These are phyloP conservation scores for Umbilicus rupestris DNA, from an alignment of 164 flowering plant genomes.

Conservation along the genomic window DNA sequence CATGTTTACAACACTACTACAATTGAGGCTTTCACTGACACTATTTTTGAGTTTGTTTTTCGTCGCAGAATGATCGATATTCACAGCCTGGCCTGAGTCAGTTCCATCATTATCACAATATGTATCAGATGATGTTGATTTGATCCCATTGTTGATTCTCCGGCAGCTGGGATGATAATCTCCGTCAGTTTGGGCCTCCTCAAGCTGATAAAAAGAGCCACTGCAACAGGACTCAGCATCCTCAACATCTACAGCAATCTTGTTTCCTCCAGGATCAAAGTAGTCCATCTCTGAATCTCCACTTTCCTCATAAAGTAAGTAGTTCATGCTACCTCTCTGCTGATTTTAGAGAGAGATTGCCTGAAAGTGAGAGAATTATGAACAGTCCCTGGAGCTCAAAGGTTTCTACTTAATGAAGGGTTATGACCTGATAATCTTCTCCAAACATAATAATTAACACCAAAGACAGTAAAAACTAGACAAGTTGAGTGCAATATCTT, in stretches of 20 bases:
- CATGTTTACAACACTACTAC: neutral
- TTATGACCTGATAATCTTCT: too few species aligned
- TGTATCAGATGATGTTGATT: neutral
- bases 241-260: neutral
- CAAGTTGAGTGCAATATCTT: too few species aligned
- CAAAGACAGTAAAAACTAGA: too few species aligned
- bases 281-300: constrained; percentile 2
- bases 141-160: neutral
- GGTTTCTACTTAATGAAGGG: too few species aligned
- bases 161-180: too few species aligned
- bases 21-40: neutral
- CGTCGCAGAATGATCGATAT: neutral
- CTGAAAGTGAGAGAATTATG: neutral
- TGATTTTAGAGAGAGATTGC: neutral
- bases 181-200: neutral
- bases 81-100: neutral
- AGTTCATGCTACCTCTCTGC: neutral
- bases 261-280: neutral
- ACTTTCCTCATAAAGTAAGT: neutral
- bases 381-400: neutral
- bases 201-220: neutral
- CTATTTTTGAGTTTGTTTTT: neutral
- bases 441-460: too few species aligned
- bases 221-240: constrained; percentile 1
- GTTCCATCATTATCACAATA: neutral